Percentiles rank a stretch among this genome's conserved stretches.
These are phyloP conservation scores for Suillus americanus DNA, from an alignment of 768 basidiomycete species.

Conservation along the genomic window DNA sequence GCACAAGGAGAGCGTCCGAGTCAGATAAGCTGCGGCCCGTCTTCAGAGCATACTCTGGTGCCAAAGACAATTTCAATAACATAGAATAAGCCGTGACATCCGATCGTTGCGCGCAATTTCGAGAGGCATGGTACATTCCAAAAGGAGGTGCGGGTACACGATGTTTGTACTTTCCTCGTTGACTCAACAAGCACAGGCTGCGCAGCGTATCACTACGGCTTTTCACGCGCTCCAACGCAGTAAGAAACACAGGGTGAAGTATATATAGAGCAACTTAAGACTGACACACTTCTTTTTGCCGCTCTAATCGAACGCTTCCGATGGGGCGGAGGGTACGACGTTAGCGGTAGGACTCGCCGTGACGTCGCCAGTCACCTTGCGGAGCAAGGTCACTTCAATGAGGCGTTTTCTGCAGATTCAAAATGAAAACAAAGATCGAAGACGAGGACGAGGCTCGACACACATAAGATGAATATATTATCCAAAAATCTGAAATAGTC, in stretches of 20 bases:
- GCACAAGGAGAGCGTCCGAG: not conserved
- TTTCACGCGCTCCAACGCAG: too few species aligned
- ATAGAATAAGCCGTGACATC: not conserved
- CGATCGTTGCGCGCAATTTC: not conserved
- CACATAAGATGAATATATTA: too few species aligned
- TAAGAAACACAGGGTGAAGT: not conserved
- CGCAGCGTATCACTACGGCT: not conserved
- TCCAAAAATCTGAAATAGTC: too few species aligned
- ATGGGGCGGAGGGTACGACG: not conserved
- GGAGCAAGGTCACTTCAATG: too few species aligned
- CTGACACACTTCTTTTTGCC: not conserved
- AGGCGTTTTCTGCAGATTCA: too few species aligned
- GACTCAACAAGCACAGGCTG: too few species aligned
- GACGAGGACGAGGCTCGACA: too few species aligned
- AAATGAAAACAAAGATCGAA: too few species aligned
- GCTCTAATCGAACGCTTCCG: not conserved
- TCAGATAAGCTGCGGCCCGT: not conserved
- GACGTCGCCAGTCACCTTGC: too few species aligned
- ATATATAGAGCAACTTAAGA: not conserved
- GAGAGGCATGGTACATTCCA: not conserved
- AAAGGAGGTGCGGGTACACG: not conserved
- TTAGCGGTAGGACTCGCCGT: too few species aligned
- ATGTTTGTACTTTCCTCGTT: not conserved
- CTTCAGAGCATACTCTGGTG: not conserved
- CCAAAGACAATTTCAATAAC: not conserved